Evolutionary conservation across 768 basidiomycete genomes (phyloP).

Genomic region (Pleurotus eryngii): DNA sequence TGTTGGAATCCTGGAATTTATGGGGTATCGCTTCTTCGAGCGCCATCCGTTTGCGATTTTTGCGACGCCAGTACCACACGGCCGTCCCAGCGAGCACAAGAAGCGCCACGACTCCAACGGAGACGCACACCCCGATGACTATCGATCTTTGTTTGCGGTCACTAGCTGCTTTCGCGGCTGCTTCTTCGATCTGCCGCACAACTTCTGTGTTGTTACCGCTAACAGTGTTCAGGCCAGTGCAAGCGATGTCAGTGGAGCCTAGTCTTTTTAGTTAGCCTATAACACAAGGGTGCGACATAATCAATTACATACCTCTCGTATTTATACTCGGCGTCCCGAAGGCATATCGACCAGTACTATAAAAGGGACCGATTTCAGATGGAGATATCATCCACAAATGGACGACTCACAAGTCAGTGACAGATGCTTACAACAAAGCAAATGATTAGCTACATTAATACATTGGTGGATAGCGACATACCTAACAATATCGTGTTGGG

Average conservation of each 20-base stretch:
- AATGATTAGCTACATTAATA: not conserved
- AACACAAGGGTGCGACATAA: not conserved
- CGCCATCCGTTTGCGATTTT: conserved; percentile 9
- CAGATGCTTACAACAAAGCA: conserved; percentile 25
- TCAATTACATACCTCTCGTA: conserved; percentile 11
- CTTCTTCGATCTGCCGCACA: conserved; percentile 2
- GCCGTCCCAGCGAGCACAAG: conserved; percentile 20
- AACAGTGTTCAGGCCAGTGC: conserved; percentile 23
- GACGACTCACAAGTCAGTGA: conserved; percentile 40
- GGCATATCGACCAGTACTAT: conserved; percentile 31
- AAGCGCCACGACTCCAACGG: conserved; percentile 21
- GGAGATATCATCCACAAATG: not conserved
- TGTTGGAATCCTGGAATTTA: conserved; percentile 1
- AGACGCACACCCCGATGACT: conserved; percentile 28
- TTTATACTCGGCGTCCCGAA: conserved; percentile 17
- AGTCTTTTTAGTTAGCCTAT: not conserved
- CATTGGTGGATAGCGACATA: conserved; percentile 16
- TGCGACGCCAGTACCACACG: conserved; percentile 13
- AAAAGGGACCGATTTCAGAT: not conserved
- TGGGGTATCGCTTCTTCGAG: conserved; percentile 1
- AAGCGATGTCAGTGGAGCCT: conserved; percentile 28
- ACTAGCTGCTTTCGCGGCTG: conserved; percentile 13
- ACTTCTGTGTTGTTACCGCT: conserved; percentile 20
- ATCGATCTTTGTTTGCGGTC: conserved; percentile 18
- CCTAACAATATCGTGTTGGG: conserved; percentile 37